A percentile compares a stretch with the other conserved stretches of the same genome.
Conservation (phyloP, 257 asterid genomes). For the Nicotiana undulata region DNA sequence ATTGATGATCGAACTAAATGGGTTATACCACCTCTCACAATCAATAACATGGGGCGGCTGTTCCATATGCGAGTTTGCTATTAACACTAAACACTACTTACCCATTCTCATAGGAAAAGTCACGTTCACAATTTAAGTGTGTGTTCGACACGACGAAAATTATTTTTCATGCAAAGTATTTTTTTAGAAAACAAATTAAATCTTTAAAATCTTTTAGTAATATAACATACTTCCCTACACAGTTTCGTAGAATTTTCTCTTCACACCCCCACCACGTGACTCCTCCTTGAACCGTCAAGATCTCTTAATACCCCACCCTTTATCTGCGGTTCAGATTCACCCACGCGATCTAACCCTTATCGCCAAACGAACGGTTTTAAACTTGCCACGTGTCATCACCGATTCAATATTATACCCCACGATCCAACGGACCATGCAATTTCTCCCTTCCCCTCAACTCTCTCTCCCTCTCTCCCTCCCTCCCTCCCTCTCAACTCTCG, state of each 20-base stretch:
- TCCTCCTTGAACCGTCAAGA: conserved; percentile 1
- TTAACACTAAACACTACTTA: neutral
- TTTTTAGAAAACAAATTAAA: too few relatives aligned
- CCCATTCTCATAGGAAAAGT: neutral
- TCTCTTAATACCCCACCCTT: neutral
- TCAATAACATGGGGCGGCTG: neutral
- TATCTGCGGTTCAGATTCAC: neutral
- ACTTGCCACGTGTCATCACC: neutral
- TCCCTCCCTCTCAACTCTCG: neutral
- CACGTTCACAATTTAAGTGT: neutral
- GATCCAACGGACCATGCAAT: conserved; percentile 7
- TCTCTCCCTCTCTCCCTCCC: neutral
- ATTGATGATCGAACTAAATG: neutral
- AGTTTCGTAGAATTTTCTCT: neutral
- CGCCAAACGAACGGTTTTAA: neutral
- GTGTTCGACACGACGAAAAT: too few relatives aligned
- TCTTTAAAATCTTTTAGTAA: neutral
- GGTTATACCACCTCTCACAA: neutral
- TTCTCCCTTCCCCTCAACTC: neutral
- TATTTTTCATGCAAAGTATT: too few relatives aligned
- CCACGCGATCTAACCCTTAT: neutral
- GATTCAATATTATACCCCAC: conserved; percentile 6
- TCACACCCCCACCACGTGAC: conserved; percentile 4
- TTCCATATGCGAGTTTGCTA: neutral
- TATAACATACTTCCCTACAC: neutral